A percentile compares a stretch with the other conserved stretches of the same genome.
These are phyloP conservation scores for Byssothecium circinans DNA, from an alignment of 2,329 filamentous ascomycete genomes.

Conservation along the genomic window DNA sequence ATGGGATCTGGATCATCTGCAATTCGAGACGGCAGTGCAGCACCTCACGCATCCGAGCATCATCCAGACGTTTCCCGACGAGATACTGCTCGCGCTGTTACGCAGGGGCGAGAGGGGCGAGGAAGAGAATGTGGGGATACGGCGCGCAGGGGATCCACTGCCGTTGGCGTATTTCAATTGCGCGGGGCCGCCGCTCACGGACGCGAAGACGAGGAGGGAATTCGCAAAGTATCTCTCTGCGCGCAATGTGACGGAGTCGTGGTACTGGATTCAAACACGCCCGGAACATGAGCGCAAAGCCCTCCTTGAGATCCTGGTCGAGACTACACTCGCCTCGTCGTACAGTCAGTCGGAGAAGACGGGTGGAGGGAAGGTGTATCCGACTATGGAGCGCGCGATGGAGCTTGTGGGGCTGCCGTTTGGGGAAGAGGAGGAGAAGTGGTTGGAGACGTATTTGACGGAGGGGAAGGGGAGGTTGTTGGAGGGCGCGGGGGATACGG, in stretches of 20 bases:
- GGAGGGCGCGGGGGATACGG: conserved; percentile 69
- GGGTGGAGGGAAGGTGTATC: conserved; percentile 16
- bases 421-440: conserved; percentile 68
- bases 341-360: conserved; percentile 15
- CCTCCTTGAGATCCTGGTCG: conserved; percentile 69
- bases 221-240: conserved; percentile 70
- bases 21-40: conserved; percentile 69
- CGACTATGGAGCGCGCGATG: conserved; percentile 59
- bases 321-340: conserved; percentile 26
- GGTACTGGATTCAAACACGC: conserved; percentile 70
- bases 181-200: conserved; percentile 71
- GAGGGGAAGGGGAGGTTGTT: conserved; percentile 65
- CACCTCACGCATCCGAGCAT: conserved; percentile 79
- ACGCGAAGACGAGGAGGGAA: conserved; percentile 61
- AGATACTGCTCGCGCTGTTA: conserved; percentile 72
- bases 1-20: conserved; percentile 74
- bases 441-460: conserved; percentile 71
- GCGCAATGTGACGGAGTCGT: conserved; percentile 70
- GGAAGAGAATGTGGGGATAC: not conserved
- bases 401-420: conserved; percentile 75
- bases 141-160: conserved; percentile 43
- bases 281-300: conserved; percentile 62
- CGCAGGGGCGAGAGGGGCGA: not conserved
- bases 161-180: conserved; percentile 79
- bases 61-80: conserved; percentile 78